Evolutionary conservation across 805 yeast genomes (phyloP).

Genomic region (Suhomyces prunicola): DNA sequence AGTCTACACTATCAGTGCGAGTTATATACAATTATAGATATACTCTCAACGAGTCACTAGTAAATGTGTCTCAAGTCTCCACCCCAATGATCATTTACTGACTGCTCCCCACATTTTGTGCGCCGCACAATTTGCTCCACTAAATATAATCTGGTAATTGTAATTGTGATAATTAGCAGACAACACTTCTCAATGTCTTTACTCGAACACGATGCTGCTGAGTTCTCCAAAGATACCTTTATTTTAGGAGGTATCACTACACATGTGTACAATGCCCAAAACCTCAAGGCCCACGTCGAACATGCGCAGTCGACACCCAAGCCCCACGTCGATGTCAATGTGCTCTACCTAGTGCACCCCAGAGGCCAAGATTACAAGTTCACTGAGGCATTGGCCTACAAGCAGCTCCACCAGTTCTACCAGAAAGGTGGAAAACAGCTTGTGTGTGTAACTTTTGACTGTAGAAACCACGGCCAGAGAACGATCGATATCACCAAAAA

Average conservation of each 20-base stretch:
- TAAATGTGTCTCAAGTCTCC: too few relatives aligned
- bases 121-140: not conserved
- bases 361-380: slow-evolving; percentile 37
- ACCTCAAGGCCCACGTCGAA: slow-evolving; percentile 24
- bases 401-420: slow-evolving; percentile 27
- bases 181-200: slow-evolving; percentile 9
- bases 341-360: slow-evolving; percentile 47
- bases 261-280: slow-evolving; percentile 41
- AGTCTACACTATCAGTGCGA: too few relatives aligned
- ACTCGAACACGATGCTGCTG: slow-evolving; percentile 15
- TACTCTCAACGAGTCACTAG: too few relatives aligned
- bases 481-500: slow-evolving; percentile 33
- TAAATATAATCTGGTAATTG: not conserved
- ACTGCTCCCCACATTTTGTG: not conserved
- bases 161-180: not conserved
- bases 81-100: too few relatives aligned
- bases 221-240: slow-evolving; percentile 6
- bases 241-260: slow-evolving; percentile 46
- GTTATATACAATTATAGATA: too few relatives aligned
- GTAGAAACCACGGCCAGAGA: slow-evolving; percentile 56
- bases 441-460: slow-evolving; percentile 50
- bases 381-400: slow-evolving; percentile 40
- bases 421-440: slow-evolving; percentile 20
- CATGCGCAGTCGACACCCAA: slow-evolving; percentile 13
- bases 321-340: slow-evolving; percentile 27